Evolutionary conservation across 257 asterid genomes (phyloP), one percentile per base, ranked within the genome.

Genomic region (Lycium barbarum): DNA sequence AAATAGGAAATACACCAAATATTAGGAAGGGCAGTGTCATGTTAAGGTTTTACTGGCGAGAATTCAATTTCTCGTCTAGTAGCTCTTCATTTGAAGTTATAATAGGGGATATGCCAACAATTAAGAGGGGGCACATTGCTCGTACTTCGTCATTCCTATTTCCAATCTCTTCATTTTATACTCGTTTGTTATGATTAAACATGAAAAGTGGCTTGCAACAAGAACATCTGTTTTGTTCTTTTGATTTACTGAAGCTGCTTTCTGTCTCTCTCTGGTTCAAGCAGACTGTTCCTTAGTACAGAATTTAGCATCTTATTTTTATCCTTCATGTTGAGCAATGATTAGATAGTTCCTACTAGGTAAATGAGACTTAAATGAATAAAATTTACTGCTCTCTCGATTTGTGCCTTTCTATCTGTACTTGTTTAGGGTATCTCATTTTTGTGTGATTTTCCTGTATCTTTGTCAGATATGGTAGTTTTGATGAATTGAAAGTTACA

Each of bases 401-500:
- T 22, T 74, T 57, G 49, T 47, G 45, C 35, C 2, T 80, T 14
- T 54, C 71, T 70, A 58, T 51, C 40, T 54, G 17, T 3, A 33
- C 47, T 51, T 33, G 81, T 76, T 76, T 76, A 14, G 33, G 33
- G 82, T 15, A 54, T 53, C 82, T 45, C 38, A 17, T 38, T 65
- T 18, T 79, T 62, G 51, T 33, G 4, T 83, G 51, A n/a, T 79
- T 70, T 76, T 57, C 68, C 54, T 5, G 84, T 80, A 33, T 86
- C 61, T 55, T 86, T 83, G 54, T 83, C 87, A 95, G 99, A 90
- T 97, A 97, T 87, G 99, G 99, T 85, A 90, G 38, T 88, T 82
- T 90, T 49, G 98, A 95, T 78, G 96, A 97, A 82, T 83, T 95
- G 85, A 96, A 97, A 92, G 81, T 55, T 83, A 89, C 92, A 70